Percentiles rank a stretch among this genome's conserved stretches.
Conservation (phyloP, 805 yeast genomes). For the Maudiozyma barnettii region DNA sequence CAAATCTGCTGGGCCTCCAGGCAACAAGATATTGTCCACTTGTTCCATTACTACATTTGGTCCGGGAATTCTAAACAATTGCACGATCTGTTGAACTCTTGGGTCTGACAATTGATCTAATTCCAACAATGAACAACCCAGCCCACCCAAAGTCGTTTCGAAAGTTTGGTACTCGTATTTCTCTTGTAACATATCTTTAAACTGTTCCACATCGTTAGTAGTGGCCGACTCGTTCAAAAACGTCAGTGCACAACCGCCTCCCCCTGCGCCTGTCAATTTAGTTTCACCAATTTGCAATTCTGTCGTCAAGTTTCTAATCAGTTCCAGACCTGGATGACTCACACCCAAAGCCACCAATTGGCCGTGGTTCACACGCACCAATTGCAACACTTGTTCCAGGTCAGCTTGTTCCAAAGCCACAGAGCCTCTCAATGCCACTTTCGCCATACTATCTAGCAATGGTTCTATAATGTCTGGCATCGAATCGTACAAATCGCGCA, state of each 20-base stretch:
- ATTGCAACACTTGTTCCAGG: slow-evolving; percentile 38
- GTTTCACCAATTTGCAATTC: slow-evolving; percentile 67
- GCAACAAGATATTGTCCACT: neutral
- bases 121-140: slow-evolving; percentile 50
- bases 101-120: neutral
- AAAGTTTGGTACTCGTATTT: slow-evolving; percentile 59
- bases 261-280: slow-evolving; percentile 96
- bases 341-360: slow-evolving; percentile 79
- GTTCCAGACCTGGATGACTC: slow-evolving; percentile 84
- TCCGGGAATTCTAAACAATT: too few relatives aligned
- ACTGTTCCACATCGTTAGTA: slow-evolving; percentile 28
- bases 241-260: slow-evolving; percentile 97
- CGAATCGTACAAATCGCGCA: slow-evolving; percentile 41
- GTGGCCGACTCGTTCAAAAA: slow-evolving; percentile 43
- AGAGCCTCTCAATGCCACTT: slow-evolving; percentile 36
- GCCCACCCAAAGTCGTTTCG: slow-evolving; percentile 78
- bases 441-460: slow-evolving; percentile 68
- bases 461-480: slow-evolving; percentile 48
- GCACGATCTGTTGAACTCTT: neutral
- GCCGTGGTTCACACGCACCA: slow-evolving; percentile 81
- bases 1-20: neutral
- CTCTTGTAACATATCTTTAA: slow-evolving; percentile 26
- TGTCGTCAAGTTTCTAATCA: slow-evolving; percentile 58
- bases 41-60: neutral
- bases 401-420: slow-evolving; percentile 24